A percentile compares a stretch with the other conserved stretches of the same genome.
Evolutionary conservation across 805 yeast species (phyloP).

Genomic region (Wickerhamiella azymoides): DNA sequence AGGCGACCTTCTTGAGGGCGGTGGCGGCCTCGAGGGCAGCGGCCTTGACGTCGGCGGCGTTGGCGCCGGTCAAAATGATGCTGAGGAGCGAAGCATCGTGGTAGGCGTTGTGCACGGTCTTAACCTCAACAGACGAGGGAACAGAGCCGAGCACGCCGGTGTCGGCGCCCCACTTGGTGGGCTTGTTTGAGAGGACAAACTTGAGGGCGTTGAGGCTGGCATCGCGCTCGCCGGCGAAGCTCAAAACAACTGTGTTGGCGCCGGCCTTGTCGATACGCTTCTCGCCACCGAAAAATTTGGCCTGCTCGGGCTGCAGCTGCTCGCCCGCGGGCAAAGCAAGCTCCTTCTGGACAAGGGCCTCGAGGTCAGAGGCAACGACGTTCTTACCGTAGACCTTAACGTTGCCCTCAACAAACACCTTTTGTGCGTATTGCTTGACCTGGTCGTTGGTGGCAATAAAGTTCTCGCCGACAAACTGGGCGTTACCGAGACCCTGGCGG

Average conservation of each 20-base stretch:
- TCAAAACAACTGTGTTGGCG: slow-evolving; percentile 57
- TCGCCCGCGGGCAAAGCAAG: slow-evolving; percentile 54
- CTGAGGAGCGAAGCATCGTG: slow-evolving; percentile 72
- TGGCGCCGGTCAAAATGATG: slow-evolving; percentile 45
- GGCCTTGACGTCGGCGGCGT: slow-evolving; percentile 43
- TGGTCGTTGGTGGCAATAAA: slow-evolving; percentile 46
- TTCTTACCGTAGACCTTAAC: slow-evolving; percentile 61
- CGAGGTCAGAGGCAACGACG: slow-evolving; percentile 57
- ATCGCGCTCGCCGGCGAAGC: slow-evolving; percentile 53
- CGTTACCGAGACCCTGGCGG: slow-evolving; percentile 79
- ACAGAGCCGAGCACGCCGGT: slow-evolving; percentile 36
- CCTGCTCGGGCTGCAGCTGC: slow-evolving; percentile 29
- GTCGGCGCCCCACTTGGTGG: slow-evolving; percentile 42
- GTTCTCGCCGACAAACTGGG: slow-evolving; percentile 60
- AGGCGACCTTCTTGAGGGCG: slow-evolving; percentile 21
- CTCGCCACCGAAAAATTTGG: slow-evolving; percentile 46
- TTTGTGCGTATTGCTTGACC: slow-evolving; percentile 49
- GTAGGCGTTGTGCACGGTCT: slow-evolving; percentile 45
- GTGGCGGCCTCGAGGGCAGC: slow-evolving; percentile 36
- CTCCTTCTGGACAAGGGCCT: slow-evolving; percentile 45
- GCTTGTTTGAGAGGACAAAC: slow-evolving; percentile 41
- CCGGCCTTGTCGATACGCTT: slow-evolving; percentile 47
- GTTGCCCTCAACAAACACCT: slow-evolving; percentile 56
- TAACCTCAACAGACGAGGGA: slow-evolving; percentile 32
- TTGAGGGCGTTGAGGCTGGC: slow-evolving; percentile 61